Base-by-base conservation (phyloP, 2,329 filamentous ascomycete genomes). In the Neospermospora avenae region DNA sequence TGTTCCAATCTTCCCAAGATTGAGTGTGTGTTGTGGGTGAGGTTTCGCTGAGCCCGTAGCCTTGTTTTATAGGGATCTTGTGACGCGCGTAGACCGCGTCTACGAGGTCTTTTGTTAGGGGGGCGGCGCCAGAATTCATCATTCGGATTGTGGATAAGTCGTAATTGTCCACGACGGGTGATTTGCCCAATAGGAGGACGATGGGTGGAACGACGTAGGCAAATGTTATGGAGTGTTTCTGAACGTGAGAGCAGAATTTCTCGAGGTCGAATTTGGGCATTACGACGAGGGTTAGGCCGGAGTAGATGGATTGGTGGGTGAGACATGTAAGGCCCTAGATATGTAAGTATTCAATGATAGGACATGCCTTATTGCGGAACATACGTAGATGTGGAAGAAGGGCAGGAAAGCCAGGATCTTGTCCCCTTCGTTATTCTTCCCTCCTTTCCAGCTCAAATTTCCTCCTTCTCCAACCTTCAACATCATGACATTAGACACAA, bases 311-410 rank as follows among this genome's bases (percentile, higher is more conserved):
- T 69, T 86, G 81, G 63, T 95, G 85, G 35, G 96, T 79, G 42
- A 92, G 82, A 67, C 84, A 88, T 13, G 85, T 89, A 24, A 96
- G 81, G 7, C 89, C 89, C 70, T 72, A n/a, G 1, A 20, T 16
- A 25, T 24, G 25, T 65, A 51, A 64, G 61, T 55, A 52, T 10
- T 31, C 11, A 6, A 13, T 13, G 11, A 4, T 24, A 22, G 31
- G 28, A 2, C 16, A 25, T 20, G 16, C 10, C 7, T 28, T 20
- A n/a, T 22, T 48, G 1, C 25, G 11, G n/a, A 5, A 70, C 83
- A 66, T 75, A 89, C 91, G 70, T 96, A 96, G 64, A 96, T 93
- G 72, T 96, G 92, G 76, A 92, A 96, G 74, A 96, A 95, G 0
- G 93, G 93, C 11, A 96, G 75, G 60, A 96, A 88, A 1, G 89